Percentiles rank a stretch among this genome's conserved stretches.
Evolutionary conservation across 73 alveolate genomes (phyloP).

Genomic region (Urostyla sp.): DNA sequence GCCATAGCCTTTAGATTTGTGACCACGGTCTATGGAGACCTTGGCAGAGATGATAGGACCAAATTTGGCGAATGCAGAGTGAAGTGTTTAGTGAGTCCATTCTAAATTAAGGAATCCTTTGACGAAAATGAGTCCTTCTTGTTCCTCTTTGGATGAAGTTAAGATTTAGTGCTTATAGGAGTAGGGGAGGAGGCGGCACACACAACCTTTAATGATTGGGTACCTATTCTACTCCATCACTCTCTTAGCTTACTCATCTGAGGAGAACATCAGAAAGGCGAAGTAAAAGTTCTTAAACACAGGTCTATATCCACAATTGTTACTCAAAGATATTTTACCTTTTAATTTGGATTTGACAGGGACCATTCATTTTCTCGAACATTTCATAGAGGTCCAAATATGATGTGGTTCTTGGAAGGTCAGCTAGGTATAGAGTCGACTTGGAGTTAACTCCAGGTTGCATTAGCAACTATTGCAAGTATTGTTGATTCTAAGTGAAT

Average conservation of each 20-base stretch:
- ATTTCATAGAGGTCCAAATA: background rate
- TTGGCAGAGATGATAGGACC: slow-evolving; percentile 71
- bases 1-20: slow-evolving; percentile 81
- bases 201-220: slow-evolving; percentile 48
- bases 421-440: slow-evolving; percentile 13
- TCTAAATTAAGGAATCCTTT: slow-evolving; percentile 3
- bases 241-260: no score
- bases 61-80: slow-evolving; percentile 48
- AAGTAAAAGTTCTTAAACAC: slow-evolving; percentile 17
- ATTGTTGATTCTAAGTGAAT: no score
- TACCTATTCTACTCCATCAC: slow-evolving; percentile 45
- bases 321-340: background rate
- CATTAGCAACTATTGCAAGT: no score
- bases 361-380: slow-evolving; percentile 30
- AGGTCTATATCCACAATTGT: background rate
- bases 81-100: slow-evolving; percentile 54
- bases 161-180: background rate
- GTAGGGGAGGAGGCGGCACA: slow-evolving; percentile 36
- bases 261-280: slow-evolving; percentile 44
- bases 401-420: slow-evolving; percentile 6
- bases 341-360: slow-evolving; percentile 21
- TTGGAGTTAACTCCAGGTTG: background rate
- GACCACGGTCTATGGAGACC: slow-evolving; percentile 76
- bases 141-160: background rate
- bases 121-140: slow-evolving; percentile 1